Base-by-base conservation (phyloP, 1,284 basidiomycete genomes). In the Malassezia globosa region DNA sequence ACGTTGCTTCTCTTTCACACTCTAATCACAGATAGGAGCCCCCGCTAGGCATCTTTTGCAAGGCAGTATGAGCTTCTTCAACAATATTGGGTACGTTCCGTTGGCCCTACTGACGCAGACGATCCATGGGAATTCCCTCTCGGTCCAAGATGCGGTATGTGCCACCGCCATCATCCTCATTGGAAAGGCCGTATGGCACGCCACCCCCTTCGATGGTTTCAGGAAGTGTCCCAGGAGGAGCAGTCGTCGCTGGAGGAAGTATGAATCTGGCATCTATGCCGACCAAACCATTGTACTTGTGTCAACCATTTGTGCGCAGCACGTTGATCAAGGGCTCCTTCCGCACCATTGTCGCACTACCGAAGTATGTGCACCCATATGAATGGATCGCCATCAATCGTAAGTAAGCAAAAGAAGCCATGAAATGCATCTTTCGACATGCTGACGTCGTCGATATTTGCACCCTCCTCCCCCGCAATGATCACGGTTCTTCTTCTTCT, bases 351-450 rank as follows among this genome's bases (percentile, higher is more conserved):
- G 89, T 96, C 33, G 86, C 89, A 75, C 80, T 94, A 29, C 94
- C 94, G 16, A 95, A 95, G 72, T 96, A 72, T 48, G 58, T 65
- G 43, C 66, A 72, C 25, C 61, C 59, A 7, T 65, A 64, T 47
- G 94, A 97, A 74, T 97, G 94, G 94, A 87, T 97, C 25, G 92
- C 90, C 1, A 84, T 94, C 51, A 95, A 96, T 69, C 79, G 89
- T 95, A 70, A 70, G 86, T 62, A n/a, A n/a, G n/a, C n/a, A 6
- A 33, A 7, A 8, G 21, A 6, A 6, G 7, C 14, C 19, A 2
- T 22, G 4, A n/a, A 4, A 1, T n/a, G n/a, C n/a, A n/a, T 14
- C 13, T 23, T 10, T 47, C 22, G 26, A n/a, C n/a, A n/a, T n/a
- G n/a, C n/a, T n/a, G n/a, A n/a, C n/a, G n/a, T n/a, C n/a, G n/a